Base-by-base conservation (phyloP, 495 filamentous ascomycete genomes). In the Aspergillus bridgeri region DNA sequence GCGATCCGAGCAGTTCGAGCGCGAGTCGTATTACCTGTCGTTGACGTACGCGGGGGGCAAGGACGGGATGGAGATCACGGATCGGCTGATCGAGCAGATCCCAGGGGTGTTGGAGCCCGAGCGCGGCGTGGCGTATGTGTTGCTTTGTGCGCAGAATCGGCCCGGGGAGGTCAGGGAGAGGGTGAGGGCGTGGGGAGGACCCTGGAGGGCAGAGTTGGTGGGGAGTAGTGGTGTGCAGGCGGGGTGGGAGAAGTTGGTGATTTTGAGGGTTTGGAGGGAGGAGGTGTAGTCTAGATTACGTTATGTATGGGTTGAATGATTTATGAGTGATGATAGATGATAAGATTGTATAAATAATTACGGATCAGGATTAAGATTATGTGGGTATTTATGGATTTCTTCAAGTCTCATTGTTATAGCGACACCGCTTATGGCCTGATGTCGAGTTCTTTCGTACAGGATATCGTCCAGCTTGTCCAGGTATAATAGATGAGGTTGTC, bases 21-120 rank as follows among this genome's bases (percentile, higher is more conserved):
- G 79, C 24, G 90, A 93, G 55, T 91, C 87, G n/a, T 81, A 86
- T 65, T 78, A 96, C 33, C 80, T 98, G n/a, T 83, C 86, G 20
- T 77, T 98, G 19, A 89, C 91, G 18, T 97, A 95, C 68, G 93
- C 90, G 0, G 94, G 94, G 0, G 94, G 94, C 0, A 68, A 65
- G 18, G 89, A 97, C 67, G 94, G 94, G 21, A 98, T 98, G 92
- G 90, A 93, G 75, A 87, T 85, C 23, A 98, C 94, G 51, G 82
- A 93, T 51, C 78, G 89, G 42, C 64, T 98, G 58, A 74, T 98
- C 8, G 81, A 79, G 17, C 73, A 79, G 23, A 73, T 98, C 60
- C 86, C 86, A 1, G 68, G 58, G 4, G 70, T 89, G 1, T 64
- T 98, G 66, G 83, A 80, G 49, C 53, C 65, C 9, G 69, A 64